phyloP scores from a whole-genome alignment of 768 basidiomycete species.

The Terana coerulea region DNA sequence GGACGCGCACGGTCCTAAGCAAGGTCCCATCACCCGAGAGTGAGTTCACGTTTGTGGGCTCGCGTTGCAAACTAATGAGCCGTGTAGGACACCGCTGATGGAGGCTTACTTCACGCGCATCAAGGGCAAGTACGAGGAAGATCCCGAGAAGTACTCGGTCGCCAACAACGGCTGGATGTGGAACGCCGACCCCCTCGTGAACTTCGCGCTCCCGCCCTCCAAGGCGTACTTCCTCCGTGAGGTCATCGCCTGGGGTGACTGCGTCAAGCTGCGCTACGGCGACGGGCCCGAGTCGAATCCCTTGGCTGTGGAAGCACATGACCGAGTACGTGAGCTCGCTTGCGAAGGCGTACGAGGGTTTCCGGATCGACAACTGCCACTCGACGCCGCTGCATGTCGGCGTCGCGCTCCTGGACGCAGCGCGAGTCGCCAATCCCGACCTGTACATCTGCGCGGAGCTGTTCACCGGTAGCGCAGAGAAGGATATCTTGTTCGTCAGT shows the following conservation, averaged over 20 bases:
- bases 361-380: slow-evolving; percentile 98
- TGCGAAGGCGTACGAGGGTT: slow-evolving; percentile 86
- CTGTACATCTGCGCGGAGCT: slow-evolving; percentile 97
- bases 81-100: slow-evolving; percentile 70
- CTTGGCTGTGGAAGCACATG: slow-evolving; percentile 95
- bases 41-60: slow-evolving; percentile 41
- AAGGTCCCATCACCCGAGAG: slow-evolving; percentile 75
- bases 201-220: slow-evolving; percentile 90
- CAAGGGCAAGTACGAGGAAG: slow-evolving; percentile 39
- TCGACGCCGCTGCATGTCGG: slow-evolving; percentile 97
- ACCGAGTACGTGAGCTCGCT: slow-evolving; percentile 76
- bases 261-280: slow-evolving; percentile 97
- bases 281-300: slow-evolving; percentile 70
- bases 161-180: slow-evolving; percentile 99
- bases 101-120: slow-evolving; percentile 93
- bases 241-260: slow-evolving; percentile 97
- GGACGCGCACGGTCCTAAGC: slow-evolving; percentile 77
- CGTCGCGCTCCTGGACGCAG: slow-evolving; percentile 89
- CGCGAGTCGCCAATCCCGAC: slow-evolving; percentile 82
- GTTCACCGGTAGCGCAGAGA: slow-evolving; percentile 94
- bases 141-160: slow-evolving; percentile 61
- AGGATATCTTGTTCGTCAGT: slow-evolving; percentile 88
- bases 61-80: not conserved
- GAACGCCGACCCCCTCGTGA: slow-evolving; percentile 89
- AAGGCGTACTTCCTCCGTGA: slow-evolving; percentile 95